Percentiles rank a stretch among this genome's conserved stretches.
phyloP scores from a whole-genome alignment of 169 alveolate genomes.

The Ichthyophthirius multifiliis region DNA sequence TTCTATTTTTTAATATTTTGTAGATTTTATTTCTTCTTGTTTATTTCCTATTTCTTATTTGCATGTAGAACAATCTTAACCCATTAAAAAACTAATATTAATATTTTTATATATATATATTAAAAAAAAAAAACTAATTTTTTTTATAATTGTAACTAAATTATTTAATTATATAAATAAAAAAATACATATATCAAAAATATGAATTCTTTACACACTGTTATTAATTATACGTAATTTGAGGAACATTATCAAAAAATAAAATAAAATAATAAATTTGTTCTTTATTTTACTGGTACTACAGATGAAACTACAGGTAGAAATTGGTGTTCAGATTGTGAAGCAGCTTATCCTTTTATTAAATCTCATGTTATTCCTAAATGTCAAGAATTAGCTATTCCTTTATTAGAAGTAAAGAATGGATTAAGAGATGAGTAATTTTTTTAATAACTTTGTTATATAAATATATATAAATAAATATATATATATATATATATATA shows the following conservation, averaged over 20 bases:
- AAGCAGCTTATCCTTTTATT: not conserved
- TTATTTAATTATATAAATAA: too few relatives aligned
- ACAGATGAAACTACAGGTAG: too few relatives aligned
- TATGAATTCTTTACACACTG: too few relatives aligned
- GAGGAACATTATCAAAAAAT: too few relatives aligned
- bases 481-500: not conserved
- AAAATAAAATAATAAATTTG: too few relatives aligned
- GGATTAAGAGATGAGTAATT: conserved; percentile 6
- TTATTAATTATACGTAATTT: too few relatives aligned
- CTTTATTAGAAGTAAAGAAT: not conserved
- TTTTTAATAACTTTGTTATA: not conserved
- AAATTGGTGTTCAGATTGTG: not conserved
- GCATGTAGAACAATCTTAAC: conserved; percentile 4
- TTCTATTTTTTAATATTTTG: not conserved
- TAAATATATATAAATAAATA: not conserved
- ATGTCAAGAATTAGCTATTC: not conserved
- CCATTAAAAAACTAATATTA: too few relatives aligned
- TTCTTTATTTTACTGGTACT: too few relatives aligned
- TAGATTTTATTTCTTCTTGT: not conserved
- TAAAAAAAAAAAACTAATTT: too few relatives aligned
- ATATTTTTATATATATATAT: too few relatives aligned
- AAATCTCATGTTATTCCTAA: not conserved
- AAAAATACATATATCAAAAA: too few relatives aligned
- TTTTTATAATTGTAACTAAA: too few relatives aligned
- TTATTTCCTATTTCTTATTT: not conserved